Conservation (phyloP, 495 filamentous ascomycete genomes). For the Choiromyces venosus region DNA sequence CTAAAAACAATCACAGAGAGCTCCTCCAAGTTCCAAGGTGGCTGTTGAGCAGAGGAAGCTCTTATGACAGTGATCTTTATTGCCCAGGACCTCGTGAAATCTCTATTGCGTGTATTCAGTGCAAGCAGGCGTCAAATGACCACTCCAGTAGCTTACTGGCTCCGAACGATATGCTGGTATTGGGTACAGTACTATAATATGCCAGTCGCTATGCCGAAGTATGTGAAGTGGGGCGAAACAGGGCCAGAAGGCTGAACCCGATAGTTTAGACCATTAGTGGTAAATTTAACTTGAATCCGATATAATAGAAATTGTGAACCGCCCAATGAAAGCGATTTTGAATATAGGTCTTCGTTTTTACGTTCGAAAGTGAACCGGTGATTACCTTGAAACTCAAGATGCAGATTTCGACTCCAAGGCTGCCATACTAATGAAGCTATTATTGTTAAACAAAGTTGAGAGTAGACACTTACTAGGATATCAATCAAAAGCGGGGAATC, state of each 20-base stretch:
- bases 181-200: background rate
- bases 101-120: background rate
- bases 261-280: background rate
- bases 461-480: background rate
- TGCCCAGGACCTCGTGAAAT: background rate
- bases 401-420: background rate
- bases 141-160: background rate
- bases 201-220: background rate
- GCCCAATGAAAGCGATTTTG: background rate
- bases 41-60: background rate
- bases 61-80: background rate
- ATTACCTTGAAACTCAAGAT: background rate
- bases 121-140: background rate
- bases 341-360: background rate
- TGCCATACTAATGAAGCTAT: background rate
- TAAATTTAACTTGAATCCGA: background rate
- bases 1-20: background rate
- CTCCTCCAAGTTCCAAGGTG: background rate
- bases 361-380: background rate
- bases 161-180: background rate
- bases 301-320: background rate
- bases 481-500: background rate
- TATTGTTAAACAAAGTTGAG: background rate
- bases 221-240: background rate
- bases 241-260: too few relatives aligned